Conservation (phyloP, 805 yeast species). For the Wickerhamomyces alni region DNA sequence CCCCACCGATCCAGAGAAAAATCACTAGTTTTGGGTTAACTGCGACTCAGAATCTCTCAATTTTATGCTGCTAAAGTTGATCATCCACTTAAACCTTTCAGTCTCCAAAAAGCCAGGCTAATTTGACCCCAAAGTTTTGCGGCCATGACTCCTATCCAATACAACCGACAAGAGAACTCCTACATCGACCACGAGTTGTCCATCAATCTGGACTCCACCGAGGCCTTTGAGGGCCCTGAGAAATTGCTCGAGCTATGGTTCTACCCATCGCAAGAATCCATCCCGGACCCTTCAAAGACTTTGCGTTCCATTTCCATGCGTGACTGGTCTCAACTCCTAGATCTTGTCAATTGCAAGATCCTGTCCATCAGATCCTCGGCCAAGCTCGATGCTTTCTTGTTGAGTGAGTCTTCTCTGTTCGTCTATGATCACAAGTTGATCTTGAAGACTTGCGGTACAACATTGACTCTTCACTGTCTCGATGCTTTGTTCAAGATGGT, state of each 20-base stretch:
- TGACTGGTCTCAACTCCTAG: constrained; percentile 69
- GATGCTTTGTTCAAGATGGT: constrained; percentile 54
- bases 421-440: constrained; percentile 82
- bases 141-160: constrained; percentile 28
- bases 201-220: constrained; percentile 75
- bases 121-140: constrained; percentile 3
- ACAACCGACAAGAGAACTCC: constrained; percentile 32
- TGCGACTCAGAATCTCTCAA: neutral
- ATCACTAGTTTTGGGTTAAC: too few relatives aligned
- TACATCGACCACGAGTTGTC: constrained; percentile 78
- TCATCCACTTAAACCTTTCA: constrained; percentile 12
- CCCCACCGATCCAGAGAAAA: neutral
- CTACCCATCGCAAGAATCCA: constrained; percentile 40
- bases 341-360: constrained; percentile 82
- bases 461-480: constrained; percentile 79
- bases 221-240: constrained; percentile 97
- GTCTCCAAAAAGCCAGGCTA: constrained; percentile 18
- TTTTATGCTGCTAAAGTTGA: constrained; percentile 15
- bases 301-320: constrained; percentile 59
- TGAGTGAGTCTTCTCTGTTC: constrained; percentile 86
- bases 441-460: constrained; percentile 94
- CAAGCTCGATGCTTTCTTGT: constrained; percentile 72
- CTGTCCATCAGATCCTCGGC: constrained; percentile 68
- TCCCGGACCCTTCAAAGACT: constrained; percentile 35
- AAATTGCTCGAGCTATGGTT: constrained; percentile 90